phyloP scores from a whole-genome alignment of 768 basidiomycete species.

The Mycena belliarum region DNA sequence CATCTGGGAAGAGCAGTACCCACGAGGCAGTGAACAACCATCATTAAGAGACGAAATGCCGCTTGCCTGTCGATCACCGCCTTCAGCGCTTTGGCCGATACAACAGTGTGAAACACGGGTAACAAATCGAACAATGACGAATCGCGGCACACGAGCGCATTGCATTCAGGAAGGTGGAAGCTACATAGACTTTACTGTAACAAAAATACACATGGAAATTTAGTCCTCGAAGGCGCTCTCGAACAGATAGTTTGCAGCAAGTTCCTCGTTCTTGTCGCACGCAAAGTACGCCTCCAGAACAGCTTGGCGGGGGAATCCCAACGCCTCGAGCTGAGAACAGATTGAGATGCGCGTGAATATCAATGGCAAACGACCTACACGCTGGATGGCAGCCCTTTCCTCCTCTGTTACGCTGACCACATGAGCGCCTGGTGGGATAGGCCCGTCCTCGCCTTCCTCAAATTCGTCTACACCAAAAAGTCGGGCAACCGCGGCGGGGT shows the following conservation, averaged over 20 bases:
- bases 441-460: constrained; percentile 44
- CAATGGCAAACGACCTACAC: constrained; percentile 54
- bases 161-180: neutral
- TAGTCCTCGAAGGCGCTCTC: constrained; percentile 64
- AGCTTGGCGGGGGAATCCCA: constrained; percentile 82
- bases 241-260: constrained; percentile 93
- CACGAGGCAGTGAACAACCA: constrained; percentile 20
- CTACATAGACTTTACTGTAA: neutral
- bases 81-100: neutral
- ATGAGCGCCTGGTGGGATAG: constrained; percentile 51
- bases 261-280: constrained; percentile 95
- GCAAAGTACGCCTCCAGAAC: constrained; percentile 92
- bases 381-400: constrained; percentile 84
- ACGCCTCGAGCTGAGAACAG: constrained; percentile 65
- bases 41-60: neutral
- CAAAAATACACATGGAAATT: constrained; percentile 7
- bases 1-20: constrained; percentile 9
- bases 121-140: neutral
- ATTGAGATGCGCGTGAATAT: constrained; percentile 2
- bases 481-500: constrained; percentile 71
- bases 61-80: constrained; percentile 9
- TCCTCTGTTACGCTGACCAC: constrained; percentile 81
- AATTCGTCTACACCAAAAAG: constrained; percentile 55
- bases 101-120: too few species aligned
- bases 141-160: neutral